Evolutionary conservation across 441 rosid genomes (phyloP), one percentile per base, ranked within the genome.

Genomic region (Erodium texanum): DNA sequence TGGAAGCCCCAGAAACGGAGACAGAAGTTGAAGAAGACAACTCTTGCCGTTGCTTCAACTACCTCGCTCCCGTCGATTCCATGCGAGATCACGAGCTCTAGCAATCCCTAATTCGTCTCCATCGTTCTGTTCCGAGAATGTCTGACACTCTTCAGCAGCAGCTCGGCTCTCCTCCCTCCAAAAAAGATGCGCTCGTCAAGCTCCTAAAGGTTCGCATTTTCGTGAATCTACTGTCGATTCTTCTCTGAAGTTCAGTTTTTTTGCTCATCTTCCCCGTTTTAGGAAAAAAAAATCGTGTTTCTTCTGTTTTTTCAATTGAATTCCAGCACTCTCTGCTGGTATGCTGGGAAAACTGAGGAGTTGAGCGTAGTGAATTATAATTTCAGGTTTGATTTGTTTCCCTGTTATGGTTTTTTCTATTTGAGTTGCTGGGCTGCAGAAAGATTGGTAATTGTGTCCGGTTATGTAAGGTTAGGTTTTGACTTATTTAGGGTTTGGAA

Each of bases 141-240:
- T 87, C 84, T 7, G 82, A 76, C 54, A 86, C 86, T 85, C 83
- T 84, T 20, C 84, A 85, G 76, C 83, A 75, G 70, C 93, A 80
- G 83, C 82, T 94, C 74, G 85, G 83, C 68, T 72, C 85, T 24
- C 92, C 81, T 78, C 93, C 97, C 54, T 45, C 93, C 52, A 43
- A 89, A 52, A 90, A 92, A 75, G 99, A 95, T 73, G 84, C 86
- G 10, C 83, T 95, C 71, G 77, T 87, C 68, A 90, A 89, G 87
- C 97, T 95, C 71, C 80, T 92, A 18, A 86, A 92, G 99, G 99
- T 85, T 71, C 24, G 69, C 78, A 76, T 70, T 82, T 67, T 36
- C 19, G 12, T 20, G 18, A 22, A 20, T 38, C 18, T 48, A 3
- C 20, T 38, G 3, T 34, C 24, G 50, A 58, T 36, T 66, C 9